Base-by-base conservation (phyloP, 495 filamentous ascomycete genomes). In the Darksidea phi region DNA sequence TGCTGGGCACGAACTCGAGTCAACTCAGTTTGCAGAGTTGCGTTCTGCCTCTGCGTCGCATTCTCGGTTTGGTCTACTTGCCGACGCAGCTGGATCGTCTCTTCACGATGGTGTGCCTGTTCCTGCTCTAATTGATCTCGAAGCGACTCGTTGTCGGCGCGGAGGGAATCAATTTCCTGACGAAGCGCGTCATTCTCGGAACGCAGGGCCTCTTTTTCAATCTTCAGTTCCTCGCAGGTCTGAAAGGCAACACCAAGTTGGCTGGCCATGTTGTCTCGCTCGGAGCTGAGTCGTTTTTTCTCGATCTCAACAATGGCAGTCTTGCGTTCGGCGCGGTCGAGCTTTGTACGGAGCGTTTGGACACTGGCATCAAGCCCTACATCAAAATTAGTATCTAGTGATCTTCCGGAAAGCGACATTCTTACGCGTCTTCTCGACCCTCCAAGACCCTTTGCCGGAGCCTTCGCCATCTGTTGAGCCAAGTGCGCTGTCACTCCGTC, bases 181-280 rank as follows among this genome's bases (percentile, higher is more conserved):
- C 67, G 64, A 7, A 71, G 57, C 1, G 52, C 55, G 37, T 69
- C 70, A 56, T 69, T 66, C 43, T 70, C 64, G 6, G 47, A 21
- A 8, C 53, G 42, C 5, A 75, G 48, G 18, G 49, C 62, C 43
- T 75, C 66, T 32, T 65, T 74, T 43, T 77, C 74, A 4, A 15
- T 46, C 73, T 86, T 87, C 17, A 88, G 71, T 52, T 86, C 83
- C 57, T 87, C 84, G 0, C 78, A 76, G 47, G 81, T 81, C n/a
- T 82, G 76, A 52, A 83, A 86, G 12, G 86, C 84, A 20, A 83
- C 77, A 2, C 79, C 83, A 12, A 88, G 73, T 45, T 88, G 85
- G 28, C 80, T 80, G 25, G 87, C 78, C 6, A 86, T 79, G 52
- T 82, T 81, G 63, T 89, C 85, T 38, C 86, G 77, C 55, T 90